A percentile compares a stretch with the other conserved stretches of the same genome.
Evolutionary conservation across 371 early-diverging fungal species (phyloP).

Genomic region (Mortierella sp.): DNA sequence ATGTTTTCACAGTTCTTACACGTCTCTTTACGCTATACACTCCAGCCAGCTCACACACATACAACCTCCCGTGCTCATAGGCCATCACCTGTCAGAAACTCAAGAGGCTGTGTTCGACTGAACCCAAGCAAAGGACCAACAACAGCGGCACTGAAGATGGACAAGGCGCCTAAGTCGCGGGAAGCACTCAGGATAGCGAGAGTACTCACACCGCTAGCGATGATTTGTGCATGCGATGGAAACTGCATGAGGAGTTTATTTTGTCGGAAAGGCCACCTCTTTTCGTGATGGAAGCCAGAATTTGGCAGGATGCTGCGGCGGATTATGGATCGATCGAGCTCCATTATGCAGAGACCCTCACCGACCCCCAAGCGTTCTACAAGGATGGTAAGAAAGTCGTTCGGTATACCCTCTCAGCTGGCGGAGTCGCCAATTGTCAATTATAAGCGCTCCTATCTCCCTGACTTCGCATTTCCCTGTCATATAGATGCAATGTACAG

Average conservation of each 20-base stretch:
- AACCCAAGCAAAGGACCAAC: background rate
- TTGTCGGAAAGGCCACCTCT: background rate
- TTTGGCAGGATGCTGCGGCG: background rate
- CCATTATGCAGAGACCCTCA: background rate
- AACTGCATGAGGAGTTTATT: background rate
- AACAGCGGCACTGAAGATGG: too few species aligned
- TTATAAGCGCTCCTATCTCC: too few species aligned
- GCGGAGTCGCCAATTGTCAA: too few species aligned
- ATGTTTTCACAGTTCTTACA: background rate
- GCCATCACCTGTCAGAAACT: background rate
- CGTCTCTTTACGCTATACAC: background rate
- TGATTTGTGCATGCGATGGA: background rate
- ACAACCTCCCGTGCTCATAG: background rate
- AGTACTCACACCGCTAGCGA: background rate
- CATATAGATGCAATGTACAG: too few species aligned
- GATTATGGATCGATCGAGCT: constrained; percentile 5
- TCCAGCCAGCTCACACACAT: background rate
- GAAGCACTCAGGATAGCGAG: background rate
- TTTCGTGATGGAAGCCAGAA: background rate
- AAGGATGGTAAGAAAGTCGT: constrained; percentile 7
- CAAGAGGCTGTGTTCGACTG: background rate
- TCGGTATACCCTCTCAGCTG: too few species aligned
- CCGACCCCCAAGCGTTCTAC: background rate
- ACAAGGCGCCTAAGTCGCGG: too few species aligned
- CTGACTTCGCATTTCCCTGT: too few species aligned